These are phyloP conservation scores for Trifolium repens DNA, from an alignment of 306 rosid genomes.

Conservation along the genomic window DNA sequence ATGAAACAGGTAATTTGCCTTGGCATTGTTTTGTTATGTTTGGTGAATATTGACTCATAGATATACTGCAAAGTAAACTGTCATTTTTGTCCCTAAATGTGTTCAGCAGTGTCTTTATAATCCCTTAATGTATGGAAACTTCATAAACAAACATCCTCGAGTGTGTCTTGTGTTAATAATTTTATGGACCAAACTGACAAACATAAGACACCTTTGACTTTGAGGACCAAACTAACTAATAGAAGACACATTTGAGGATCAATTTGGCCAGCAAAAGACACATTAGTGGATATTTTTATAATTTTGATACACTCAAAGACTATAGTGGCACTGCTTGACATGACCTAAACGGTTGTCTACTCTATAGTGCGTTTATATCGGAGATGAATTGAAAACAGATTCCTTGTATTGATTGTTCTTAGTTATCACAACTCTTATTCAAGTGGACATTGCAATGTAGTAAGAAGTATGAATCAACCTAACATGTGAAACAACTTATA, in stretches of 20 bases:
- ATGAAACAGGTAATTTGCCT: slow-evolving; percentile 67
- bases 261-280: background rate
- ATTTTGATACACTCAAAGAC: background rate
- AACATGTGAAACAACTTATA: background rate
- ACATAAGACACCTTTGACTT: background rate
- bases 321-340: background rate
- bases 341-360: background rate
- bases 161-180: background rate
- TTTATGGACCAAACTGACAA: background rate
- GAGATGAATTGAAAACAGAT: slow-evolving; percentile 14
- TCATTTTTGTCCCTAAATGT: background rate
- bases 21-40: slow-evolving; percentile 19
- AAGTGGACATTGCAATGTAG: background rate
- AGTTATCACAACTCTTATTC: background rate
- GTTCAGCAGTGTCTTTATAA: background rate
- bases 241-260: background rate
- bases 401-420: background rate
- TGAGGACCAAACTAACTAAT: background rate
- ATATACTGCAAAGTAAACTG: background rate
- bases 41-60: background rate
- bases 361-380: background rate
- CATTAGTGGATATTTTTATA: background rate
- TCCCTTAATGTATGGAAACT: background rate
- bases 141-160: background rate
- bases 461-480: background rate